Base-by-base conservation (phyloP, 148 eudicot species). In the Silene latifolia region DNA sequence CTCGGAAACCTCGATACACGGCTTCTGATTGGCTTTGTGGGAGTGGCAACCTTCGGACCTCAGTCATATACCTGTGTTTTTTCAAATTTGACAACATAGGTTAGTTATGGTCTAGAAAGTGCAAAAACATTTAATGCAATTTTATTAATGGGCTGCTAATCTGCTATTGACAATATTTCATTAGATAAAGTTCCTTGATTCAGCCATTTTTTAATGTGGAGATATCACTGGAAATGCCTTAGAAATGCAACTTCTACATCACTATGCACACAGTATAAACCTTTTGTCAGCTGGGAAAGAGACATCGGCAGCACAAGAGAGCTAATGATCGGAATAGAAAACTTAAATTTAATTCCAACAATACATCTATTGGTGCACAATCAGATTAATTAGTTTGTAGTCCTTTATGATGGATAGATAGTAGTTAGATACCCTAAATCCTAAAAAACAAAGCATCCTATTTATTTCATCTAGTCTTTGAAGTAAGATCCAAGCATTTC, bases 1-100 rank as follows among this genome's bases (percentile, higher is more conserved):
- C 97, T 44, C 91, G 86, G 35, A 95, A 92, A 46, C 97, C 94
- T 72, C 90, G 74, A 65, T 83, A 89, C 15, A 92, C 91, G 7
- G 89, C 86, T 71, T 92, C 96, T 18, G 93, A 89, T 79, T 92
- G 89, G 86, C 72, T 87, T 81, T 86, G 92, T 4, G 96, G 89
- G 71, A 95, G 91, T 35, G 99, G 89, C 85, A 92, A 75, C 72
- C 97, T 86, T 62, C 88, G 80, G 70, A 95, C 97, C 75, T 95
- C 99, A 7, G 99, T 89, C 96, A 89, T 86, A 47, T 84, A 90
- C 89, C 98, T 94, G 88, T 51, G 46, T 19, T 32, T 21, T 64
- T 27, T 24, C 80, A 51, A 44, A 42, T 59, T 79, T 62, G 29
- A 78, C 27, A 47, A 27, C 24, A 18, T 13, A 15, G 2, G 59